Evolutionary conservation across 2,329 filamentous ascomycete genomes (phyloP).

Genomic region (Madurella mycetomatis): DNA sequence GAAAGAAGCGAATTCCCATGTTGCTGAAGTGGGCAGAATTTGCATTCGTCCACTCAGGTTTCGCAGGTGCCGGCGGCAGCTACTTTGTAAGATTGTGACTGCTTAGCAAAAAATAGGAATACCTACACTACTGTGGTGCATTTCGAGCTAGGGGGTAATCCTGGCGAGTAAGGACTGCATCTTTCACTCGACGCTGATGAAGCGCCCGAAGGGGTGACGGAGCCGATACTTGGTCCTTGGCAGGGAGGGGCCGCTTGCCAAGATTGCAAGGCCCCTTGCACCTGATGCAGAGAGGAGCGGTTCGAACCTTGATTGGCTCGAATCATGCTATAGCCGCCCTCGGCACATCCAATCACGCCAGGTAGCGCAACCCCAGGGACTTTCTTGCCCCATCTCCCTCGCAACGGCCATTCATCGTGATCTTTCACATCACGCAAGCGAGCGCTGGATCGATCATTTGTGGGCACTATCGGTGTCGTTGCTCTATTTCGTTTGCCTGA

Average conservation of each 20-base stretch:
- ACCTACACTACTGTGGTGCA: background rate
- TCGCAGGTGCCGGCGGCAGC: too few species aligned
- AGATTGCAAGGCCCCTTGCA: constrained; percentile 13
- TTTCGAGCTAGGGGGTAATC: too few species aligned
- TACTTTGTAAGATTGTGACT: too few species aligned
- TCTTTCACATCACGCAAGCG: constrained; percentile 1
- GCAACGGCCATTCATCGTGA: constrained; percentile 3
- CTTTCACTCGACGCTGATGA: constrained; percentile 22
- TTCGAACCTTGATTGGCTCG: constrained; percentile 33
- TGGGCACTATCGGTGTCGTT: background rate
- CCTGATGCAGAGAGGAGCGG: constrained; percentile 25
- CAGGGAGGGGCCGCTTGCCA: constrained; percentile 4
- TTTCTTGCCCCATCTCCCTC: constrained; percentile 3
- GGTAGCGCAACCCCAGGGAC: constrained; percentile 10
- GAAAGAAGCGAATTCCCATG: too few species aligned
- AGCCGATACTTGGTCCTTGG: constrained; percentile 19
- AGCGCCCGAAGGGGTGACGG: constrained; percentile 24
- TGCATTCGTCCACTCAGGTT: too few species aligned
- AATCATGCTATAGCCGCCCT: constrained; percentile 38
- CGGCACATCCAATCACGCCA: constrained; percentile 29
- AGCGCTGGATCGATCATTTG: background rate
- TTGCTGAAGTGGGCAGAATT: too few species aligned
- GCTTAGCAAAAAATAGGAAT: too few species aligned
- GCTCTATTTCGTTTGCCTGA: background rate
- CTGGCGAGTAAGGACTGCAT: too few species aligned